A percentile compares a stretch with the other conserved stretches of the same genome.
phyloP scores from a whole-genome alignment of 2,329 filamentous ascomycete species.

The Rugonectria rugulosa region DNA sequence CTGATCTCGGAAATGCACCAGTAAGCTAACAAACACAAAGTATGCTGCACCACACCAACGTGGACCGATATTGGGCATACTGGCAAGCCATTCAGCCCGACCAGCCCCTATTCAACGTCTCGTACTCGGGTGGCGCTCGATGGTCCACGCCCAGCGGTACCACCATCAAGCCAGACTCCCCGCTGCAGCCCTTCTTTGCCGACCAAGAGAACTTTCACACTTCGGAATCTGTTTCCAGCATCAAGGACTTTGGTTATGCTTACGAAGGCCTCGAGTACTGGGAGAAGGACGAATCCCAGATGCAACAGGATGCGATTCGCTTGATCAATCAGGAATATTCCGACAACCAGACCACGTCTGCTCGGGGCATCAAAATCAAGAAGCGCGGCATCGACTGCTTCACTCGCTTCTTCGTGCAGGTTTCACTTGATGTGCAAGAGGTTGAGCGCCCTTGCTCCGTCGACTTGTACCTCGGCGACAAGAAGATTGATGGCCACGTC shows the following conservation, averaged over 20 bases:
- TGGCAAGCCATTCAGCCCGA: slow-evolving; percentile 54
- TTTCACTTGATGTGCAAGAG: slow-evolving; percentile 45
- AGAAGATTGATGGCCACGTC: slow-evolving; percentile 44
- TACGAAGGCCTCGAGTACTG: slow-evolving; percentile 49
- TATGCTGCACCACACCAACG: slow-evolving; percentile 62
- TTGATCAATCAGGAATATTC: slow-evolving; percentile 47
- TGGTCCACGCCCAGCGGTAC: slow-evolving; percentile 52
- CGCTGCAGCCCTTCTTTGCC: slow-evolving; percentile 60
- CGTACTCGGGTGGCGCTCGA: slow-evolving; percentile 44
- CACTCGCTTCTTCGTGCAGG: slow-evolving; percentile 46
- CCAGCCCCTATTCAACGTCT: slow-evolving; percentile 44
- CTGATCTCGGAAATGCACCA: neutral
- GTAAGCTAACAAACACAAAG: slow-evolving; percentile 24
- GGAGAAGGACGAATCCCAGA: slow-evolving; percentile 41
- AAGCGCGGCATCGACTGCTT: slow-evolving; percentile 25
- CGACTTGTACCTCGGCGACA: slow-evolving; percentile 44
- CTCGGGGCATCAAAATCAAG: slow-evolving; percentile 7
- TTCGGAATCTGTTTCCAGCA: slow-evolving; percentile 43
- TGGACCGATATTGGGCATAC: slow-evolving; percentile 70
- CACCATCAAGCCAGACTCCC: slow-evolving; percentile 51
- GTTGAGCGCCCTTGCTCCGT: slow-evolving; percentile 47
- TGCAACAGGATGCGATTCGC: slow-evolving; percentile 39
- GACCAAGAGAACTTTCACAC: slow-evolving; percentile 51
- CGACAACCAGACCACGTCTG: slow-evolving; percentile 8
- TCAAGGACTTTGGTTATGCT: slow-evolving; percentile 49